A percentile compares a stretch with the other conserved stretches of the same genome.
Conservation (phyloP, 345 rosid species). For the Aurinia saxatilis region DNA sequence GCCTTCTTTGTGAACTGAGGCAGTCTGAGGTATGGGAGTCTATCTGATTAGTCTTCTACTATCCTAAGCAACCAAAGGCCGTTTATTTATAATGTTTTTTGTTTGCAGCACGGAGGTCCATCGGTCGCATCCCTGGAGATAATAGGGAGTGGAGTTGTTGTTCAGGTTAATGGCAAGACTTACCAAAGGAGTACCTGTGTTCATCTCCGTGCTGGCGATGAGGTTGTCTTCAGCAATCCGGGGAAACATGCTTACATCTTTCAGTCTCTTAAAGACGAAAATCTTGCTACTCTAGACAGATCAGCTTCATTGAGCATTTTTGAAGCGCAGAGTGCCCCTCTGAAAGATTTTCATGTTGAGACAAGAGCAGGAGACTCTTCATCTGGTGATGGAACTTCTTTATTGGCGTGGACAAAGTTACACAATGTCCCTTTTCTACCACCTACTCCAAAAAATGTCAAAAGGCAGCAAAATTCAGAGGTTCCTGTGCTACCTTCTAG, state of each 20-base stretch:
- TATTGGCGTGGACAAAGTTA: slow-evolving; percentile 64
- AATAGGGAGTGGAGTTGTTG: slow-evolving; percentile 69
- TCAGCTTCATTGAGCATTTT: slow-evolving; percentile 63
- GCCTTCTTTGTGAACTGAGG: slow-evolving; percentile 61
- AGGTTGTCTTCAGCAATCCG: slow-evolving; percentile 60
- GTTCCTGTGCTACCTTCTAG: slow-evolving; percentile 46
- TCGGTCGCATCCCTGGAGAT: slow-evolving; percentile 63
- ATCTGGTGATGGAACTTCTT: slow-evolving; percentile 66
- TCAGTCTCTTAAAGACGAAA: slow-evolving; percentile 68
- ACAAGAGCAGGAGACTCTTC: slow-evolving; percentile 79
- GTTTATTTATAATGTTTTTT: slow-evolving; percentile 6
- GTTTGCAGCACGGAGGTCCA: slow-evolving; percentile 57
- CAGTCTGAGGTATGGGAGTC: slow-evolving; percentile 58
- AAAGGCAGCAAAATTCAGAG: slow-evolving; percentile 49
- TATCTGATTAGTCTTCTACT: background rate
- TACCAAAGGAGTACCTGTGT: slow-evolving; percentile 39
- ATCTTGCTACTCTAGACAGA: slow-evolving; percentile 44
- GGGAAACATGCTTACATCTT: slow-evolving; percentile 90
- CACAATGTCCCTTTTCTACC: slow-evolving; percentile 48
- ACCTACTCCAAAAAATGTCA: slow-evolving; percentile 41
- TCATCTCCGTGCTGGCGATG: slow-evolving; percentile 80
- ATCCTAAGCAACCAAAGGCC: background rate
- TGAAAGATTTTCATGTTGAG: slow-evolving; percentile 70
- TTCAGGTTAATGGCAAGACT: slow-evolving; percentile 69
- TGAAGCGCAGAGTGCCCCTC: slow-evolving; percentile 64